Conservation (phyloP, 1,139 yeast genomes). For the Blastobotrys aristatus region DNA sequence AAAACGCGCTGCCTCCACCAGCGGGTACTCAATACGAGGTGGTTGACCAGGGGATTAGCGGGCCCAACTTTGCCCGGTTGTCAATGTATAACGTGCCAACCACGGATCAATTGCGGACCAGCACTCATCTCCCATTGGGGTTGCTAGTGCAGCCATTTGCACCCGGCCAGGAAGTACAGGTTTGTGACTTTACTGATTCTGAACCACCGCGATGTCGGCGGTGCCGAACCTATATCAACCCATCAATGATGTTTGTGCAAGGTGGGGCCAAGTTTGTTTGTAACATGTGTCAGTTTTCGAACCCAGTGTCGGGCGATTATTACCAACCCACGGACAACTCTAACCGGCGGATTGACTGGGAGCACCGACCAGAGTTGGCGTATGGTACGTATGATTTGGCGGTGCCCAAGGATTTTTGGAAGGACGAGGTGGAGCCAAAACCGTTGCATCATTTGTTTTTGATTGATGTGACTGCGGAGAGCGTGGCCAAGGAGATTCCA, state of each 20-base stretch:
- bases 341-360: conserved; percentile 57
- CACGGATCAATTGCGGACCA: conserved; percentile 61
- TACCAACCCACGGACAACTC: conserved; percentile 58
- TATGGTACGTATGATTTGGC: conserved; percentile 81
- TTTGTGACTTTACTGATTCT: conserved; percentile 51
- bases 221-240: conserved; percentile 86
- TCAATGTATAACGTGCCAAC: conserved; percentile 84
- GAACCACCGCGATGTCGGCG: conserved; percentile 89
- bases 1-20: conserved; percentile 74
- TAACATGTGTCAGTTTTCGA: conserved; percentile 81
- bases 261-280: conserved; percentile 67
- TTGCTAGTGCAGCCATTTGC: conserved; percentile 84
- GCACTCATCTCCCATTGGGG: conserved; percentile 77
- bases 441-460: conserved; percentile 71
- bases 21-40: conserved; percentile 69
- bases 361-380: conserved; percentile 67
- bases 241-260: conserved; percentile 65
- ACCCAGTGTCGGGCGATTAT: conserved; percentile 65
- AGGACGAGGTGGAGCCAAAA: conserved; percentile 40
- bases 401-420: conserved; percentile 71
- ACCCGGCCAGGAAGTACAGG: conserved; percentile 45
- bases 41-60: conserved; percentile 78
- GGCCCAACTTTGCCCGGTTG: conserved; percentile 72
- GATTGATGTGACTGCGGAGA: conserved; percentile 65
- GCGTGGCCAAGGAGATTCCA: conserved; percentile 61